phyloP scores from a whole-genome alignment of 768 basidiomycete species.

The Nidularia pulvinata region DNA sequence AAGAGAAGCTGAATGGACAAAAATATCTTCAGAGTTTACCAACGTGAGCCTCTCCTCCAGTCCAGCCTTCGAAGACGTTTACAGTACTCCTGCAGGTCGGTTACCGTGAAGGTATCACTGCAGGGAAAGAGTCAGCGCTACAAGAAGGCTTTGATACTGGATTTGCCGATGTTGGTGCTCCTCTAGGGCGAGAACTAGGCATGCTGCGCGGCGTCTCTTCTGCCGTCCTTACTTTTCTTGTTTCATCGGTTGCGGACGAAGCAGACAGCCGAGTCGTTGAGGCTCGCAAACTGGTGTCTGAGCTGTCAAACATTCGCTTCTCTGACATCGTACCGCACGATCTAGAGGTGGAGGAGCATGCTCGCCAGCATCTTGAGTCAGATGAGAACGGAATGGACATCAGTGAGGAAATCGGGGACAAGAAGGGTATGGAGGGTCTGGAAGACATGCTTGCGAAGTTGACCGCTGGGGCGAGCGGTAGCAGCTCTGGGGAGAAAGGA shows the following conservation, averaged over 20 bases:
- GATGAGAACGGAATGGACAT: conserved; percentile 31
- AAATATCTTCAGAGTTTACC: conserved; percentile 67
- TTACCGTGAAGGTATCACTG: conserved; percentile 95
- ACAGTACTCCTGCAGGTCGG: conserved; percentile 57
- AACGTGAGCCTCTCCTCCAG: conserved; percentile 43
- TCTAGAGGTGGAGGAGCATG: conserved; percentile 78
- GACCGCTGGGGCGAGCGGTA: conserved; percentile 19
- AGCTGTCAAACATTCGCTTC: conserved; percentile 63
- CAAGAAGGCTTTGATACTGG: conserved; percentile 92
- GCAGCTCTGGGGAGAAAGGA: conserved; percentile 4
- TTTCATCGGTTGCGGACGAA: conserved; percentile 18
- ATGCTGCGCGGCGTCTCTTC: conserved; percentile 70
- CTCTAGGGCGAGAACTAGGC: conserved; percentile 79
- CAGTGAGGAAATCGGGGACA: conserved; percentile 42
- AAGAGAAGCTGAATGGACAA: conserved; percentile 64
- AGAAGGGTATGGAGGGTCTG: conserved; percentile 48
- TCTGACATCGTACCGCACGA: conserved; percentile 77
- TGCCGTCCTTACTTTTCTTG: conserved; percentile 59
- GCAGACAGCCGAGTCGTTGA: conserved; percentile 30
- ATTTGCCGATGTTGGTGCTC: conserved; percentile 71
- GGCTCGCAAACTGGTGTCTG: conserved; percentile 49
- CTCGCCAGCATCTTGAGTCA: conserved; percentile 58
- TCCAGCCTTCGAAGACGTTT: background rate
- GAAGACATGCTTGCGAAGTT: conserved; percentile 56
- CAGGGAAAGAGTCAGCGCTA: conserved; percentile 85